These are phyloP conservation scores for Penicillium pulvis DNA, from an alignment of 495 filamentous ascomycete genomes.

Conservation along the genomic window DNA sequence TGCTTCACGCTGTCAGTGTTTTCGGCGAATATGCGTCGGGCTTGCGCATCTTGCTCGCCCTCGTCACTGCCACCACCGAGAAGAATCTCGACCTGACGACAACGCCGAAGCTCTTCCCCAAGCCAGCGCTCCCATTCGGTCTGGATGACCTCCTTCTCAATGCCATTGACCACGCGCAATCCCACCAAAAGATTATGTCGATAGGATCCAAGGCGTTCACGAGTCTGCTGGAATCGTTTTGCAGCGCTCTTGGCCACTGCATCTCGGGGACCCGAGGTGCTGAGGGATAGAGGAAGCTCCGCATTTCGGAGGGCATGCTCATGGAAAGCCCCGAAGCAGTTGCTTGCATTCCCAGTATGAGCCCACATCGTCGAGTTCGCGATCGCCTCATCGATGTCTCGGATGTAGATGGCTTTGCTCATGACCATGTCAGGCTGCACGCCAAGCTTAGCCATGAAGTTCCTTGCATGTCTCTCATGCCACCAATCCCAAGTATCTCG, in stretches of 20 bases:
- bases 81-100: conserved; percentile 60
- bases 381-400: conserved; percentile 74
- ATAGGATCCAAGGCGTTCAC: conserved; percentile 79
- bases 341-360: conserved; percentile 36
- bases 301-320: conserved; percentile 39
- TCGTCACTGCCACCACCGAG: conserved; percentile 37
- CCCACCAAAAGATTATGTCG: conserved; percentile 92
- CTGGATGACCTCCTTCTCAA: conserved; percentile 80
- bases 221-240: conserved; percentile 69
- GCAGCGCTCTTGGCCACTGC: conserved; percentile 59
- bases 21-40: conserved; percentile 33
- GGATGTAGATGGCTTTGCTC: conserved; percentile 81
- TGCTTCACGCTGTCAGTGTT: conserved; percentile 54
- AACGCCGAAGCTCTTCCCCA: conserved; percentile 66
- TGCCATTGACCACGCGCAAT: conserved; percentile 82
- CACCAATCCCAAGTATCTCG: conserved; percentile 75
- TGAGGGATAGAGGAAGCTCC: conserved; percentile 31
- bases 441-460: conserved; percentile 78
- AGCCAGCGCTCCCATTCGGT: conserved; percentile 94
- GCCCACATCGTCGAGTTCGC: conserved; percentile 44
- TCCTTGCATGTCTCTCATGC: conserved; percentile 75
- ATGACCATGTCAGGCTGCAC: conserved; percentile 77
- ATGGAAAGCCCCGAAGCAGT: conserved; percentile 50
- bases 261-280: conserved; percentile 38
- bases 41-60: conserved; percentile 30